Evolutionary conservation across 2,329 filamentous ascomycete species (phyloP), one percentile per base, ranked within the genome.

Genomic region (Calcarisporium arbuscula): DNA sequence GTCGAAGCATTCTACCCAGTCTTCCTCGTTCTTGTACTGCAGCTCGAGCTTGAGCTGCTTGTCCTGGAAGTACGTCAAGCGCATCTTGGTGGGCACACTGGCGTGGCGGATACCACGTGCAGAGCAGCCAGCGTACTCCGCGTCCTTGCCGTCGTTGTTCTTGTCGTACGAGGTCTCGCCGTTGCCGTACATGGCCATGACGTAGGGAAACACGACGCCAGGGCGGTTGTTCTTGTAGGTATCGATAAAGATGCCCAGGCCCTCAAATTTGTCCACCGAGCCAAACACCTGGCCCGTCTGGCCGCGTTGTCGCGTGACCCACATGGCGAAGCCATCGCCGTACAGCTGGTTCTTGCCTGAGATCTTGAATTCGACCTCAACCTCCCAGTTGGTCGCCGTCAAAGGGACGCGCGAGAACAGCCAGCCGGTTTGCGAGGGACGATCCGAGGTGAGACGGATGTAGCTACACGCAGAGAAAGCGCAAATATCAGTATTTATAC

Each of bases 191-290:
- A 96, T 96, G 43, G 89, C 90, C 89, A 96, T 95, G 52, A 98
- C 83, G 56, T 95, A 95, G 32, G 92, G 92, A 64, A 98, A 98
- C 30, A 95, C 85, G 27, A 87, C 83, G 28, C 92, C 92, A 1
- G 92, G 90, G 11, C 92, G 80, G 68, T 95, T 95, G 70, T 98
- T 98, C 79, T 98, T 98, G 74, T 98, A 98, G 28, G 92, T 98
- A 59, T 98, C 92, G 65, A 98, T 77, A 68, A 95, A 96, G 61
- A 98, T 74, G 35, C 88, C 92, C 30, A 98, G 74, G 5, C 92
- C 92, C 60, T 98, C 90, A 50, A 96, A 98, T 45, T 77, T 77
- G 64, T 98, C 90, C 19, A 74, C 70, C 47, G 81, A 82, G 32
- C 92, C 92, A 61, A 98, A 98, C 23, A 98, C 90, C 9, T 80